Conservation (phyloP, 768 basidiomycete genomes). For the Tricholoma hemisulphureum region DNA sequence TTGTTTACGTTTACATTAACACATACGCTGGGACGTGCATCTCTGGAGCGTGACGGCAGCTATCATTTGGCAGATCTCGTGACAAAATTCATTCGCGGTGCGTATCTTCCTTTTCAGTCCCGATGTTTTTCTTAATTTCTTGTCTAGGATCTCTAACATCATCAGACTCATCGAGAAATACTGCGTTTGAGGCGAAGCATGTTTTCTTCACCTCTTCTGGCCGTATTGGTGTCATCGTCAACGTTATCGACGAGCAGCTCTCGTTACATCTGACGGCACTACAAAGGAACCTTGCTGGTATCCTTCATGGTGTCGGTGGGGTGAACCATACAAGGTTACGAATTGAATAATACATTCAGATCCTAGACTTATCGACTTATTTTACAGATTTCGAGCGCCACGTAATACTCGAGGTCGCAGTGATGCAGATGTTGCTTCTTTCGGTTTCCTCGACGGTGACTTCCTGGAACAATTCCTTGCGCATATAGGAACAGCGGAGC, state of each 20-base stretch:
- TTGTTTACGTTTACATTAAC: constrained; percentile 60
- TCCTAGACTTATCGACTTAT: constrained; percentile 1
- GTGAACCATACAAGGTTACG: constrained; percentile 60
- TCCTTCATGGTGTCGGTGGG: constrained; percentile 53
- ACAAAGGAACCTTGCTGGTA: constrained; percentile 69
- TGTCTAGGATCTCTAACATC: constrained; percentile 54
- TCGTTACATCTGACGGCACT: constrained; percentile 63
- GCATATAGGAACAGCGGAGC: constrained; percentile 35
- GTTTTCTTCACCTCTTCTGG: constrained; percentile 79
- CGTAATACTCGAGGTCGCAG: constrained; percentile 53
- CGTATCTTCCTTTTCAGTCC: constrained; percentile 4
- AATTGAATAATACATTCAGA: not conserved
- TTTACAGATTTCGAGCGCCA: constrained; percentile 68
- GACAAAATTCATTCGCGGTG: constrained; percentile 72
- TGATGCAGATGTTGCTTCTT: constrained; percentile 54
- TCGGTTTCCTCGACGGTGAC: constrained; percentile 87
- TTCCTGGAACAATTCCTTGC: constrained; percentile 70
- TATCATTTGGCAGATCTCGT: constrained; percentile 78
- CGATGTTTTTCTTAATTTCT: constrained; percentile 1
- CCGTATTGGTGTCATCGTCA: constrained; percentile 69
- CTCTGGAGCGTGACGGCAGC: constrained; percentile 63
- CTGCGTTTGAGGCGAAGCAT: constrained; percentile 52
- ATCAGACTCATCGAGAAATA: constrained; percentile 40
- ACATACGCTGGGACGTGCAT: constrained; percentile 37
- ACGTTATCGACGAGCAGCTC: constrained; percentile 51